A percentile compares a stretch with the other conserved stretches of the same genome.
Evolutionary conservation across 768 basidiomycete species (phyloP).

Genomic region (Suillus occidentalis): DNA sequence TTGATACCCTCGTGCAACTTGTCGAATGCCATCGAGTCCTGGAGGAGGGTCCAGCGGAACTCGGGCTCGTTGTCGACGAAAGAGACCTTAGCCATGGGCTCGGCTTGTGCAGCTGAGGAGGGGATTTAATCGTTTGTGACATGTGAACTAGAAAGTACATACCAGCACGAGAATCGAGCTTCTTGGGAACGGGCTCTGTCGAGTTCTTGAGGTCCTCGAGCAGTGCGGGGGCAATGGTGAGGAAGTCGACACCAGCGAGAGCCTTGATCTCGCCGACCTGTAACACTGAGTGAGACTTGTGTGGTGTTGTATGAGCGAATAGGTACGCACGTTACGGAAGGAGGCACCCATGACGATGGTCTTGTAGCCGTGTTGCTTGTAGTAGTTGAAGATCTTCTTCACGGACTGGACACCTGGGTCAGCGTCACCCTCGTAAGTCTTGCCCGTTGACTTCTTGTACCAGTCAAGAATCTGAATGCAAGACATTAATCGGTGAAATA

Average conservation of each 20-base stretch:
- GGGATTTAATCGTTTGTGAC: not conserved
- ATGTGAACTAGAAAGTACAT: not conserved
- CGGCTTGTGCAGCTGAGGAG: conserved; percentile 48
- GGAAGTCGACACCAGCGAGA: conserved; percentile 95
- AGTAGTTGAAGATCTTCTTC: conserved; percentile 98
- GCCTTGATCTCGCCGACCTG: conserved; percentile 91
- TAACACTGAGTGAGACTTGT: conserved; percentile 7
- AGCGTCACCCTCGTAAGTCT: conserved; percentile 84
- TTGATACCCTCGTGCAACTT: conserved; percentile 98
- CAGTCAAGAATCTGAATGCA: conserved; percentile 87
- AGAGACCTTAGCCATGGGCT: conserved; percentile 74
- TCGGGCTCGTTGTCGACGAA: conserved; percentile 92
- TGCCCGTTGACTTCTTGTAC: conserved; percentile 93
- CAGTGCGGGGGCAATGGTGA: conserved; percentile 89
- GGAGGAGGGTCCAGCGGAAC: conserved; percentile 92
- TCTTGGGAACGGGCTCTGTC: conserved; percentile 75
- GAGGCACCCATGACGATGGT: conserved; percentile 99
- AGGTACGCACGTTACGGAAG: conserved; percentile 86
- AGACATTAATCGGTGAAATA: conserved; percentile 12
- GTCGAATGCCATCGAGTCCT: conserved; percentile 98
- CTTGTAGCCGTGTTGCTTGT: conserved; percentile 98
- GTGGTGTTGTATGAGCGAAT: conserved; percentile 4
- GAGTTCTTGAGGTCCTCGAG: conserved; percentile 93
- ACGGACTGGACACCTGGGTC: conserved; percentile 97
- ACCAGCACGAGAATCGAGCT: conserved; percentile 66